These are phyloP conservation scores for Melampsora larici-populina DNA, from an alignment of 1,284 basidiomycete species.

Conservation along the genomic window DNA sequence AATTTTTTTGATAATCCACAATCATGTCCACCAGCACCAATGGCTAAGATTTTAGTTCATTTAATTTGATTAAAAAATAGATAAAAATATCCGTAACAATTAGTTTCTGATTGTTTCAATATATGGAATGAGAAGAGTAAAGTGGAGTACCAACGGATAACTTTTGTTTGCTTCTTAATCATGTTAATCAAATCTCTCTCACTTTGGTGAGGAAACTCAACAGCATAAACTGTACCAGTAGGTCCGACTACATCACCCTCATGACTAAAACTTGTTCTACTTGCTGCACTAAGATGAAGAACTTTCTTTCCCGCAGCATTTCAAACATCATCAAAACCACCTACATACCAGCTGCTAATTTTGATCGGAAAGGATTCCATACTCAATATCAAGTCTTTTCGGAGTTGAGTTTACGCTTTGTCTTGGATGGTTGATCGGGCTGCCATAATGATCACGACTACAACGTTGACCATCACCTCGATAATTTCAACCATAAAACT, in stretches of 20 bases:
- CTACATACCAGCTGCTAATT: constrained; percentile 96
- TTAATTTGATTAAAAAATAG: constrained; percentile 23
- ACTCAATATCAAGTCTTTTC: constrained; percentile 96
- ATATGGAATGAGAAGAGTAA: constrained; percentile 20
- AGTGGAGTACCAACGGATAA: constrained; percentile 71
- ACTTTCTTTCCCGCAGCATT: constrained; percentile 95
- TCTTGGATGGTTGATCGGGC: too few relatives aligned
- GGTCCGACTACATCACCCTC: constrained; percentile 98
- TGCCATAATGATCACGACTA: constrained; percentile 42
- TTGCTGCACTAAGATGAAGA: constrained; percentile 91
- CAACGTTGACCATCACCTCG: constrained; percentile 34
- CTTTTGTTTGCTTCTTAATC: constrained; percentile 99
- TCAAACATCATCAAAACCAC: constrained; percentile 90
- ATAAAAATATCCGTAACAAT: constrained; percentile 2
- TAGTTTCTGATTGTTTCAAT: constrained; percentile 20
- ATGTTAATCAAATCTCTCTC: constrained; percentile 98
- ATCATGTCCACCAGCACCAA: constrained; percentile 94
- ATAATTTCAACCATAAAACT: constrained; percentile 41
- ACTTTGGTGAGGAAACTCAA: constrained; percentile 94
- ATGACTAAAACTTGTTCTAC: constrained; percentile 95
- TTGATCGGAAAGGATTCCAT: constrained; percentile 98
- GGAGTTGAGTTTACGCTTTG: too few relatives aligned
- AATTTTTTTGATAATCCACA: constrained; percentile 97
- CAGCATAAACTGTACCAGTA: constrained; percentile 93
- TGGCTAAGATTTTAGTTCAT: constrained; percentile 73